Evolutionary conservation across 257 asterid genomes (phyloP).

Genomic region (Scutellaria baicalensis): DNA sequence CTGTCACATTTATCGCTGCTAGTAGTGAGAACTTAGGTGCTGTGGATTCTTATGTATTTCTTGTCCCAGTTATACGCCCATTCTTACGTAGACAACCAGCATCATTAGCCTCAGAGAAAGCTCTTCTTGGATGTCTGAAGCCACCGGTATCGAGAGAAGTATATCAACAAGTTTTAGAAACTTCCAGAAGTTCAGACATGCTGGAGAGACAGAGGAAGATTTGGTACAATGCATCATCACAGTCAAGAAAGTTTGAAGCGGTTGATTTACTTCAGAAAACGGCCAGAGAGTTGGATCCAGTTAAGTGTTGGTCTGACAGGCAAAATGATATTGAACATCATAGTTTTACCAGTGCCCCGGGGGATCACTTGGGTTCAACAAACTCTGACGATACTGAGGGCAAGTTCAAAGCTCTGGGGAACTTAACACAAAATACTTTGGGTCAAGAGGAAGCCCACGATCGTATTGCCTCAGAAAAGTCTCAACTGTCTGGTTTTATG

Average conservation of each 20-base stretch:
- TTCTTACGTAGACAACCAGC: slow-evolving; percentile 93
- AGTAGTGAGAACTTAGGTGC: slow-evolving; percentile 95
- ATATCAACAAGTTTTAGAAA: slow-evolving; percentile 69
- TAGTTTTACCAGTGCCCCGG: slow-evolving; percentile 28
- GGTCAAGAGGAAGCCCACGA: slow-evolving; percentile 47
- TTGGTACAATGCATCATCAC: slow-evolving; percentile 83
- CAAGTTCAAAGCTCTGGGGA: slow-evolving; percentile 51
- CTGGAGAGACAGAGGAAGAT: slow-evolving; percentile 95
- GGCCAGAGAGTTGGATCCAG: slow-evolving; percentile 63
- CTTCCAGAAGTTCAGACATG: slow-evolving; percentile 90
- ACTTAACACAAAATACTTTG: slow-evolving; percentile 38
- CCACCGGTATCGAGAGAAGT: slow-evolving; percentile 79
- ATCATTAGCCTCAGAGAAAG: slow-evolving; percentile 83
- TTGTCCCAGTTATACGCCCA: slow-evolving; percentile 83
- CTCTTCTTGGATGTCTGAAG: slow-evolving; percentile 76
- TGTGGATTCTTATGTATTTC: slow-evolving; percentile 93
- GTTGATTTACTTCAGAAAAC: slow-evolving; percentile 66
- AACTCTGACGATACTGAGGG: slow-evolving; percentile 40
- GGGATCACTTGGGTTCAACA: slow-evolving; percentile 27
- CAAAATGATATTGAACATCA: slow-evolving; percentile 37
- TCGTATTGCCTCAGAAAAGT: slow-evolving; percentile 65
- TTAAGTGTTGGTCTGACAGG: slow-evolving; percentile 59
- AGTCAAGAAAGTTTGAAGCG: slow-evolving; percentile 63
- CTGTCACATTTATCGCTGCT: slow-evolving; percentile 75
- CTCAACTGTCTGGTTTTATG: slow-evolving; percentile 87